Base-by-base conservation (phyloP, 2,329 filamentous ascomycete species). In the Claviceps citrina region DNA sequence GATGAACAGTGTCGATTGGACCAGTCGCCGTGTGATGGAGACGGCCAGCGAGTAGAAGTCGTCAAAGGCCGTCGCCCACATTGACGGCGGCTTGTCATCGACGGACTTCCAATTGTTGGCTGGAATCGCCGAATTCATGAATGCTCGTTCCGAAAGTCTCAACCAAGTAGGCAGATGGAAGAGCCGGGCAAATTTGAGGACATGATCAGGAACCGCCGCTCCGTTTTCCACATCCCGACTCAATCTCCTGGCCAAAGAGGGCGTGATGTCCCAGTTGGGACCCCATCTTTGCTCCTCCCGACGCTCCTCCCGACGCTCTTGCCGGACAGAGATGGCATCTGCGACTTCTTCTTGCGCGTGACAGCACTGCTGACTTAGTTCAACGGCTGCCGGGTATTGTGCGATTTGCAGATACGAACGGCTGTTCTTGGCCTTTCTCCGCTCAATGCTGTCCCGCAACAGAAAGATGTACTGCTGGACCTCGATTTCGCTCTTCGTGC, bases 401-500 rank as follows among this genome's bases (percentile, higher is more conserved):
- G 64, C 61, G 39, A 68, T 54, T 20, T 63, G 57, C 24, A 74
- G 46, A 10, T 49, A 47, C 0, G 57, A 49, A 16, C 55, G 52
- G 6, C 47, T 43, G 18, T 47, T 20, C 55, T 52, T 62, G 15
- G 51, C 49, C 31, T 62, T 62, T 30, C 66, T 61, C 18, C 59
- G 53, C 27, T 66, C 56, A 5, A 62, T 48, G 1, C 64, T 67
- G 16, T 67, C 61, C 8, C 76, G 64, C 5, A 95, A 66, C 1
- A 82, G 55, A 6, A 64, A 51, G 4, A 93, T 55, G 53, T 86
- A 86, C 38, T 81, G 73, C 22, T 70, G 69, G 26, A 91, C 75
- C 58, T 95, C 85, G 7, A 80, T 54, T 46, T 76, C 70, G 43
- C 76, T 79, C 59, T 96, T 96, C 26, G 75, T 79, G 1, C 66